These are phyloP conservation scores for Coemansia reversa DNA, from an alignment of 192 early-diverging fungal genomes.

Conservation along the genomic window DNA sequence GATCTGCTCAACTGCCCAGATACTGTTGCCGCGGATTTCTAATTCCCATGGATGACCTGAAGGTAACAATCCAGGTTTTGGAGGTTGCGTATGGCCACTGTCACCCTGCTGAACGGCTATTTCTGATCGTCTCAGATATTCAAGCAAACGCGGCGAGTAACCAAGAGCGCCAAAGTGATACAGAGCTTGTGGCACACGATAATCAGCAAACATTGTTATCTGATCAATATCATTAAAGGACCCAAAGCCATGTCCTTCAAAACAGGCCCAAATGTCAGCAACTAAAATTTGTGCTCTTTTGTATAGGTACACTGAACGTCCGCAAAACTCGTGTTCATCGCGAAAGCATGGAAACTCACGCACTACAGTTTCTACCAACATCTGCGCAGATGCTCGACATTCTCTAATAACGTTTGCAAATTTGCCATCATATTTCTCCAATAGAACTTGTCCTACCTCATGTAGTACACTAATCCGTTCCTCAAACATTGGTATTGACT, in stretches of 20 bases:
- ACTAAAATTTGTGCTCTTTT: constrained; percentile 85
- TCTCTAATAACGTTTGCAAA: constrained; percentile 61
- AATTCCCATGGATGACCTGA: constrained; percentile 67
- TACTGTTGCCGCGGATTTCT: constrained; percentile 78
- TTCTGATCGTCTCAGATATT: constrained; percentile 43
- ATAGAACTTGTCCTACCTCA: constrained; percentile 68
- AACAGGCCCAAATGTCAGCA: constrained; percentile 86
- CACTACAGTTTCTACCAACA: constrained; percentile 59
- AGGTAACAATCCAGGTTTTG: constrained; percentile 40
- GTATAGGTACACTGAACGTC: constrained; percentile 61
- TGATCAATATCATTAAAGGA: constrained; percentile 71
- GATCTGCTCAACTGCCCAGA: constrained; percentile 73
- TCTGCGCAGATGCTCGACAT: constrained; percentile 57
- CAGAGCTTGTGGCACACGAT: constrained; percentile 73
- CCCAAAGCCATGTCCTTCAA: constrained; percentile 65
- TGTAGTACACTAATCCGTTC: constrained; percentile 64
- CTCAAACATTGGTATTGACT: constrained; percentile 61
- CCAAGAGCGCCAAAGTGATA: constrained; percentile 66
- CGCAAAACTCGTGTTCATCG: constrained; percentile 62
- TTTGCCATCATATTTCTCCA: constrained; percentile 59
- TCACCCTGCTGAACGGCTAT: neutral
- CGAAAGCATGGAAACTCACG: constrained; percentile 65
- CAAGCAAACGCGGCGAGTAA: constrained; percentile 62
- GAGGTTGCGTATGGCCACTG: constrained; percentile 4
- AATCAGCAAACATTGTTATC: constrained; percentile 92